Evolutionary conservation across 805 yeast genomes (phyloP).

Genomic region (Saccharomycopsis schoenii): DNA sequence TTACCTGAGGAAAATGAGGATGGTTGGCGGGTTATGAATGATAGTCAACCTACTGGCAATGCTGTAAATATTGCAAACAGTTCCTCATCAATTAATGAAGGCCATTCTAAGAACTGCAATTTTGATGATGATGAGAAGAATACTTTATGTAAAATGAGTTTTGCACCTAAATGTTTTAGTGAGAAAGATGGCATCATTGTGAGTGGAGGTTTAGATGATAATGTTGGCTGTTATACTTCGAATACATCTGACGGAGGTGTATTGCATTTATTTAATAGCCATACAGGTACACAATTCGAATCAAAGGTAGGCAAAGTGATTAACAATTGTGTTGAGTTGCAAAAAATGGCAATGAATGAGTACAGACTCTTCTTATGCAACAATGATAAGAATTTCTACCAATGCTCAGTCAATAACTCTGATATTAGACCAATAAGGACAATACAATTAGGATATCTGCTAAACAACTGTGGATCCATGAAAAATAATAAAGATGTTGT

Average conservation of each 20-base stretch:
- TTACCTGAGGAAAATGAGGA: not conserved
- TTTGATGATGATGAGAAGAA: too few species aligned
- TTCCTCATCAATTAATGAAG: not conserved
- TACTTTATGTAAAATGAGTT: conserved; percentile 30
- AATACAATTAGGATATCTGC: conserved; percentile 48
- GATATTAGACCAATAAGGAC: conserved; percentile 35
- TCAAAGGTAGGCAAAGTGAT: conserved; percentile 66
- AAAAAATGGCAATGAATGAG: conserved; percentile 29
- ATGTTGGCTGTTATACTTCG: not conserved
- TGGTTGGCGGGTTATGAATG: not conserved
- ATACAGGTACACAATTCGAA: conserved; percentile 37
- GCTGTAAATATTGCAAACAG: not conserved
- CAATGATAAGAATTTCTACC: conserved; percentile 67
- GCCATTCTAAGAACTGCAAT: not conserved
- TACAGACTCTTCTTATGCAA: conserved; percentile 66
- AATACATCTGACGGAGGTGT: conserved; percentile 6
- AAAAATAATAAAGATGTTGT: conserved; percentile 46
- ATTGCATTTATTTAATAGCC: conserved; percentile 18
- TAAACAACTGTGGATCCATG: conserved; percentile 56
- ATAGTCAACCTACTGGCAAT: not conserved
- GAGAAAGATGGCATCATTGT: conserved; percentile 41
- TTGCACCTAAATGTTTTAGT: conserved; percentile 62
- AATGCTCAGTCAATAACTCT: conserved; percentile 45
- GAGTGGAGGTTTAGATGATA: conserved; percentile 34
- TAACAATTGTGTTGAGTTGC: conserved; percentile 64